These are phyloP conservation scores for Asterionellopsis glacialis DNA, from an alignment of 108 stramenopile species.

Conservation along the genomic window DNA sequence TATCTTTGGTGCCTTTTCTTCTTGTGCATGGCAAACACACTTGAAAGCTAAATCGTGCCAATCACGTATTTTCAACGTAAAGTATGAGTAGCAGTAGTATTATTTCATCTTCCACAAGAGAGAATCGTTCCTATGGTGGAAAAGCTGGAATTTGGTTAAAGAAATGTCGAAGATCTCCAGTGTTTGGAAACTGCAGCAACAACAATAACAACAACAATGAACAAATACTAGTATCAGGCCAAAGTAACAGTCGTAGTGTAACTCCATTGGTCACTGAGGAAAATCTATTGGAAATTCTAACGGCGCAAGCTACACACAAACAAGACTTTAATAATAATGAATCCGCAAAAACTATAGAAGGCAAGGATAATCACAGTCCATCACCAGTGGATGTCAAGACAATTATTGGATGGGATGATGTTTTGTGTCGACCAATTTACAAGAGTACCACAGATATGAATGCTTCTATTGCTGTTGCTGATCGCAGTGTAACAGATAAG, in stretches of 20 bases:
- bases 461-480: too few species aligned
- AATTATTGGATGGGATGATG: slow-evolving; percentile 27
- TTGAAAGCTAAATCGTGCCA: too few species aligned
- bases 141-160: slow-evolving; percentile 17
- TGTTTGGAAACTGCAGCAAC: background rate
- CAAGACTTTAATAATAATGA: too few species aligned
- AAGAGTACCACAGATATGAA: background rate
- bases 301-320: background rate
- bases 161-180: background rate
- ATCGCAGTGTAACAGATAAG: background rate
- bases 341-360: background rate
- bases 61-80: too few species aligned
- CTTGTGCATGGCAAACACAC: too few species aligned
- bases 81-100: too few species aligned
- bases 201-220: background rate
- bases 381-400: background rate
- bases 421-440: slow-evolving; percentile 22
- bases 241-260: too few species aligned
- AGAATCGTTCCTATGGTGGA: slow-evolving; percentile 12
- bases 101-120: too few species aligned
- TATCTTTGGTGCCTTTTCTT: too few species aligned
- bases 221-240: too few species aligned
- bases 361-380: background rate
- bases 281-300: background rate
- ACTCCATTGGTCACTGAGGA: background rate